Conservation (phyloP, 192 early-diverging fungal species). For the Backusella luteola region DNA sequence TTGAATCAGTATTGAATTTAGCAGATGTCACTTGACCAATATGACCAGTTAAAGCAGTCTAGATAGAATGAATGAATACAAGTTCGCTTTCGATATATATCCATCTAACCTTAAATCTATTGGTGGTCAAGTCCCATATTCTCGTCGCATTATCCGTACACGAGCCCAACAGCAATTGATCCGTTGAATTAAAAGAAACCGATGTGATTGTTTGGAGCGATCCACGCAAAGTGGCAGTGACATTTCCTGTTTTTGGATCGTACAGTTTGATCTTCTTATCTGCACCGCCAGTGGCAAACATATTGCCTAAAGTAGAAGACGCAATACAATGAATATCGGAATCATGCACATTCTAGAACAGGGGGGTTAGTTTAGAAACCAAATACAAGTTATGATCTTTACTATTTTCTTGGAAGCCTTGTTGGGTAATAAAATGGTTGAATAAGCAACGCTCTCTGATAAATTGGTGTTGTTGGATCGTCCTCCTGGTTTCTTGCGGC, state of each 20-base stretch:
- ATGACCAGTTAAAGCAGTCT: conserved; percentile 95
- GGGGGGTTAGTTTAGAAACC: neutral
- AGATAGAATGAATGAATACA: neutral
- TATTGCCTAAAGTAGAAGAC: conserved; percentile 61
- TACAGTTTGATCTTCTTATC: conserved; percentile 80
- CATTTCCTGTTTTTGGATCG: conserved; percentile 70
- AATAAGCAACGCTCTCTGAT: neutral
- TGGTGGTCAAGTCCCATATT: conserved; percentile 81
- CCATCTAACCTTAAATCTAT: conserved; percentile 60
- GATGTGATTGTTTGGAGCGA: conserved; percentile 85
- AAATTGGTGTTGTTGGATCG: neutral
- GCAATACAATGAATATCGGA: conserved; percentile 83
- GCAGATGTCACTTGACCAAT: conserved; percentile 91
- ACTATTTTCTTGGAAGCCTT: conserved; percentile 41
- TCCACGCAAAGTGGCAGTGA: conserved; percentile 67
- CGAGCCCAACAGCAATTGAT: conserved; percentile 72
- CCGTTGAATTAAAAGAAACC: conserved; percentile 67
- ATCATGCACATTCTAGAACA: conserved; percentile 60
- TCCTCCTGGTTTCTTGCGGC: neutral
- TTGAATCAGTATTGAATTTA: conserved; percentile 76
- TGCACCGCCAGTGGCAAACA: conserved; percentile 79
- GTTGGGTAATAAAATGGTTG: conserved; percentile 37
- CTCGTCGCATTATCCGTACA: conserved; percentile 91
- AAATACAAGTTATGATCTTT: neutral
- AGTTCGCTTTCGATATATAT: neutral